Conservation (phyloP, 2,329 filamentous ascomycete genomes). For the Lasiodiplodia citricola region DNA sequence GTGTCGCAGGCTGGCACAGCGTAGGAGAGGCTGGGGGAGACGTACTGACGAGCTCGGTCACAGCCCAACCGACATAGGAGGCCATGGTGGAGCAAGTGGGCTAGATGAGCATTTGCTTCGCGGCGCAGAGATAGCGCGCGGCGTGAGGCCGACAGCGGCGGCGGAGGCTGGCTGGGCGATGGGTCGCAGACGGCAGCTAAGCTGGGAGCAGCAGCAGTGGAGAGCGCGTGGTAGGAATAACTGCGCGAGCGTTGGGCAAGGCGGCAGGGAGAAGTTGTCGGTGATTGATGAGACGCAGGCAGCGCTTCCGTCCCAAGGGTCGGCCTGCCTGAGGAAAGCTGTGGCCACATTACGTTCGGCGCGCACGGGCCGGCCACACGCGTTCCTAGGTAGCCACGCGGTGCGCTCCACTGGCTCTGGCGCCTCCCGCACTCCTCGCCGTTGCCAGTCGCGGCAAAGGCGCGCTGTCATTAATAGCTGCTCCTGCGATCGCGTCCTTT, state of each 20-base stretch:
- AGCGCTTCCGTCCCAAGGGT: neutral
- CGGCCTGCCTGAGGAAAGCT: slow-evolving; percentile 13
- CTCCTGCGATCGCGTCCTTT: no score
- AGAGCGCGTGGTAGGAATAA: slow-evolving; percentile 15
- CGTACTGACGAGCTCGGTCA: slow-evolving; percentile 48
- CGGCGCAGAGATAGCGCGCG: slow-evolving; percentile 24
- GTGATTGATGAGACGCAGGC: slow-evolving; percentile 20
- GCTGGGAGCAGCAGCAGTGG: neutral
- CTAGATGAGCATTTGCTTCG: slow-evolving; percentile 24
- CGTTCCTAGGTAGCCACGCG: slow-evolving; percentile 1
- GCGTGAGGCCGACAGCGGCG: neutral
- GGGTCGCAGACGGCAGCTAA: neutral
- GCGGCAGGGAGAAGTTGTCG: slow-evolving; percentile 12
- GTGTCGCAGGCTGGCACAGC: slow-evolving; percentile 33
- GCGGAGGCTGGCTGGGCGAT: neutral
- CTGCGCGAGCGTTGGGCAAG: slow-evolving; percentile 1
- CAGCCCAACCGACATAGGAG: slow-evolving; percentile 44
- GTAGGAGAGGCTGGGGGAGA: slow-evolving; percentile 24
- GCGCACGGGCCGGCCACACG: neutral
- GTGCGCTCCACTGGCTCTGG: neutral
- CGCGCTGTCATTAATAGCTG: neutral
- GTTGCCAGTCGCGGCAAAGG: neutral
- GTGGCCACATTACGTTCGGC: slow-evolving; percentile 15
- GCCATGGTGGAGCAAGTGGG: slow-evolving; percentile 39
- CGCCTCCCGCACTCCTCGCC: neutral